Base-by-base conservation (phyloP, 768 basidiomycete genomes). In the Collybiopsis confluens region DNA sequence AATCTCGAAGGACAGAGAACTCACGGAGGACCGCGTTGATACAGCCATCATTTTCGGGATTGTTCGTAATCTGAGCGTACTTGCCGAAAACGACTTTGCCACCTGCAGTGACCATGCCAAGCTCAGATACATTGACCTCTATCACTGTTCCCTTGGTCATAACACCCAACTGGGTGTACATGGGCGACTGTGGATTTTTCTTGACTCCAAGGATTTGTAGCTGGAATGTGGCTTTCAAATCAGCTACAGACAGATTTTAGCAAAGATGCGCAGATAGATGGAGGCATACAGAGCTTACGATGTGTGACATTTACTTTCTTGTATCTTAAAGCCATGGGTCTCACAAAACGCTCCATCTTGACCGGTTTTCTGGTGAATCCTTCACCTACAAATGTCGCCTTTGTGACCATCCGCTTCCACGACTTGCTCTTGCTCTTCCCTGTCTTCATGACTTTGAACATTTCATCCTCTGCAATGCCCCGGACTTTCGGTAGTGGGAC, bases 391-490 rank as follows among this genome's bases (percentile, higher is more conserved):
- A 98, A 99, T 8, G 97, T 99, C 28, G 97, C 97, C 72, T 99
- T 99, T 53, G 93, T 97, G 56, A 99, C 91, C 94, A 98, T 98
- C 60, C 94, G 84, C 75, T 99, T 99, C 97, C 97, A 99, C 16
- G 90, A 81, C 72, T 98, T 99, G 64, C 82, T 85, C 73, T 93
- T 97, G 66, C 81, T 89, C 76, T 98, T 98, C 52, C 97, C 97
- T 1, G 96, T 94, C 77, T 93, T 92, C 79, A 99, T 76, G 27
- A 99, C 97, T 77, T 95, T 98, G 80, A 99, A 99, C 90, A 94
- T 97, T 78, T 99, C 97, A 63, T 98, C 97, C 70, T 99, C 97
- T 15, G 96, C 95, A 61, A 99, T 98, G 18, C 97, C 97, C 55
- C 96, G 77, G 49, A 99, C 97, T 73, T 93, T 96, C 45, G 97